These are phyloP conservation scores for Globisporangium nunn DNA, from an alignment of 352 stramenopile genomes.

Conservation along the genomic window DNA sequence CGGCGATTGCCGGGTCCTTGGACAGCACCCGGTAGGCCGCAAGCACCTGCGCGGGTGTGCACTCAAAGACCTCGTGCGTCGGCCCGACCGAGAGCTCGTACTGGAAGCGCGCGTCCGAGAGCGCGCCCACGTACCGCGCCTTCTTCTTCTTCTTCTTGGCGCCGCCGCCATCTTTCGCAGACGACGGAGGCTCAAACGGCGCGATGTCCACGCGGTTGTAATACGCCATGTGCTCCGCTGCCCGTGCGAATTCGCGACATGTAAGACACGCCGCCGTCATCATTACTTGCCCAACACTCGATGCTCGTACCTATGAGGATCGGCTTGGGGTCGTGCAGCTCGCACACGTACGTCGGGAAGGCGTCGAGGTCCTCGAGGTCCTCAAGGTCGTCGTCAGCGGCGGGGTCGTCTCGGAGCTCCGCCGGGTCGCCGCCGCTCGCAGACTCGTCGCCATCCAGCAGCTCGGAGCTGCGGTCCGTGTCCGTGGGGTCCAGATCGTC, in stretches of 20 bases:
- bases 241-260: neutral
- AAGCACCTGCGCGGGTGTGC: slow-evolving; percentile 46
- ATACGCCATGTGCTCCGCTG: slow-evolving; percentile 51
- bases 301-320: slow-evolving; percentile 46
- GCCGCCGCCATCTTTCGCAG: slow-evolving; percentile 11
- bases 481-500: slow-evolving; percentile 20
- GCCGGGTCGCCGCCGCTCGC: neutral
- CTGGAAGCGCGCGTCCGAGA: slow-evolving; percentile 36
- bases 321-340: slow-evolving; percentile 66
- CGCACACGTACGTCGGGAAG: slow-evolving; percentile 67
- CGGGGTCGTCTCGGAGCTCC: neutral
- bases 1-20: slow-evolving; percentile 34
- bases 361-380: slow-evolving; percentile 20
- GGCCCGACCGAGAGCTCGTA: slow-evolving; percentile 66
- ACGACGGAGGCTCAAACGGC: slow-evolving; percentile 23
- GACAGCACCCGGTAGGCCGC: slow-evolving; percentile 52
- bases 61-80: slow-evolving; percentile 51
- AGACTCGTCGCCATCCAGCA: neutral
- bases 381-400: slow-evolving; percentile 8
- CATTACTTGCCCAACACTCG: no score
- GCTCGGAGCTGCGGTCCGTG: slow-evolving; percentile 25
- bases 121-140: slow-evolving; percentile 6
- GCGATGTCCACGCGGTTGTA: slow-evolving; percentile 53
- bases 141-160: slow-evolving; percentile 10
- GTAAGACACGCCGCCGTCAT: no score